Evolutionary conservation across 495 filamentous ascomycete genomes (phyloP).

Genomic region (Clavariopsis aquatica): DNA sequence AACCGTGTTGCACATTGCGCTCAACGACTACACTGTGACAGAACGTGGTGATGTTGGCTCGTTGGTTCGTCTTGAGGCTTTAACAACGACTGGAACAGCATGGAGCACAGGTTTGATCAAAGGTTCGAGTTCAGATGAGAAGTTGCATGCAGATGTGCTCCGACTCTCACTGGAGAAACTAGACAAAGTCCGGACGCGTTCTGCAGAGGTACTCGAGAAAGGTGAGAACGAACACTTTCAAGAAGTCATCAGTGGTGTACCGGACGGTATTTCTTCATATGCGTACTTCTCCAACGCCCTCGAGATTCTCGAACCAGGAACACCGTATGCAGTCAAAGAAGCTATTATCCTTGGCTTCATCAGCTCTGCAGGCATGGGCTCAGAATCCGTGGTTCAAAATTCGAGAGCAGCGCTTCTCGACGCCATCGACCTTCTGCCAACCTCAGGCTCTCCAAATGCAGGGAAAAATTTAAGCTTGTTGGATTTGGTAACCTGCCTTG

Average conservation of each 20-base stretch:
- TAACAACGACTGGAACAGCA: conserved; percentile 56
- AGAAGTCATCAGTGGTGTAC: not conserved
- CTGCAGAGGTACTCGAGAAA: conserved; percentile 48
- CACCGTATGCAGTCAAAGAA: conserved; percentile 34
- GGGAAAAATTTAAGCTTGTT: conserved; percentile 38
- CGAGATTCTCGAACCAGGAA: conserved; percentile 38
- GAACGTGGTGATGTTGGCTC: conserved; percentile 87
- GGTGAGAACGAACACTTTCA: conserved; percentile 12
- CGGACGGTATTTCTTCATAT: conserved; percentile 40
- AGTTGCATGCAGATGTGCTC: conserved; percentile 51
- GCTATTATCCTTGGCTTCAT: conserved; percentile 71
- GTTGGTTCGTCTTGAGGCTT: conserved; percentile 73
- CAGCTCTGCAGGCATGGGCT: conserved; percentile 79
- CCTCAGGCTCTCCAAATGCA: conserved; percentile 24
- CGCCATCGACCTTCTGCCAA: conserved; percentile 20
- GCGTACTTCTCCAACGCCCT: conserved; percentile 40
- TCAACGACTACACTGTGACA: conserved; percentile 89
- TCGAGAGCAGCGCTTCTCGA: conserved; percentile 68
- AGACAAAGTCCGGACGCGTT: conserved; percentile 77
- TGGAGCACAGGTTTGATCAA: conserved; percentile 40
- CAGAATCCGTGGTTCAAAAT: conserved; percentile 75
- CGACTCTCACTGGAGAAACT: conserved; percentile 82
- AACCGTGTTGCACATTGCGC: conserved; percentile 37
- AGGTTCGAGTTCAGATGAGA: conserved; percentile 28
- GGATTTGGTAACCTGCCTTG: conserved; percentile 48